Base-by-base conservation (phyloP, 768 basidiomycete species). In the Solioccasus polychromus region DNA sequence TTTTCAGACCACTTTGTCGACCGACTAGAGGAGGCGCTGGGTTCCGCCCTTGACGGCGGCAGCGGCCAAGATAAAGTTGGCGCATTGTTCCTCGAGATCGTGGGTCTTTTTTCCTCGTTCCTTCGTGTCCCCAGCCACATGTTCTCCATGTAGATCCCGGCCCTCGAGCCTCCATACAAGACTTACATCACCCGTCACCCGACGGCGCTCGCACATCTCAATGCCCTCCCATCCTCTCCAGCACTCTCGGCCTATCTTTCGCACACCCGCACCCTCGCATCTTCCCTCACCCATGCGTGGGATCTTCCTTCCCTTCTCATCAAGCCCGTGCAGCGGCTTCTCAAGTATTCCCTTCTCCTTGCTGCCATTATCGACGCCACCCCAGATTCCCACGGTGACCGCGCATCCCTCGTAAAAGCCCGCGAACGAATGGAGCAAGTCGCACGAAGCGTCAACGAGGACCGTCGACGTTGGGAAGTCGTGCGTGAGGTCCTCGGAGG, bases 301-400 rank as follows among this genome's bases (percentile, higher is more conserved):
- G 95, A 99, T 62, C 80, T 99, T 22, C 76, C 90, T 5, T 92
- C 92, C 0, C 78, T 97, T 30, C 84, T 99, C 49, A 97, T 99
- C 67, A 97, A 98, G 67, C 96, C 96, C 26, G 92, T 99, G 4
- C 96, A 98, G 60, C 83, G 95, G 14, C 77, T 97, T 44, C 82
- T 97, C 52, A 98, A 97, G 63, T 99, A 99, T 60, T 82, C 90
- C 0, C 78, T 98, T 8, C 77, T 99, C 23, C 79, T 99, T 26
- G 68, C 70, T 20, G 80, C 88, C 20, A 83, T 92, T 53, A 77
- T 85, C 42, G 80, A 84, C 39, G 84, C 83, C 58, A 92, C 90
- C 0, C 80, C 83, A 7, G 78, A 82, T 42, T 62, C 66, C 19
- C 87, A 90, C 58, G 69, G 72, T 1, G 89, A 91, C 67, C 83